These are phyloP conservation scores for Nemania sp. DNA, from an alignment of 2,329 filamentous ascomycete genomes.

Conservation along the genomic window DNA sequence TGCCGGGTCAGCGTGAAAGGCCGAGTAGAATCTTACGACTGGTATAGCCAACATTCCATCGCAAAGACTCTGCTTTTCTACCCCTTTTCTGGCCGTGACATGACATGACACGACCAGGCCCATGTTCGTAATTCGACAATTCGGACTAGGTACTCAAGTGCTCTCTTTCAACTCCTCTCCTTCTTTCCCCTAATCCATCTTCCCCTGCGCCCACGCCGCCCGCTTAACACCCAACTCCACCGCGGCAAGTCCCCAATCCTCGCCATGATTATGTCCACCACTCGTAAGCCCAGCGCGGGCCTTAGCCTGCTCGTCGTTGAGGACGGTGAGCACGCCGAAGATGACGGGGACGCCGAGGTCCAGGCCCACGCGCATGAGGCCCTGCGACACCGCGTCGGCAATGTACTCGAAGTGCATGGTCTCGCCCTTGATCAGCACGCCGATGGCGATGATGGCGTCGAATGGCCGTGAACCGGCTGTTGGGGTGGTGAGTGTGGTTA, in stretches of 20 bases:
- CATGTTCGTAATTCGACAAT: not conserved
- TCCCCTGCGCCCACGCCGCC: constrained; percentile 77
- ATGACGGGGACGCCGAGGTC: constrained; percentile 88
- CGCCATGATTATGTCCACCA: constrained; percentile 85
- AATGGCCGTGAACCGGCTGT: constrained; percentile 65
- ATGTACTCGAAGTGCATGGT: constrained; percentile 99
- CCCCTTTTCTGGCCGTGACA: too few species aligned
- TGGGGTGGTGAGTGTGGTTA: constrained; percentile 54
- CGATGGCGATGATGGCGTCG: constrained; percentile 92
- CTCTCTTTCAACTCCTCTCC: not conserved
- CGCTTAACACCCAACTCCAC: constrained; percentile 93
- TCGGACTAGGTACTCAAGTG: not conserved
- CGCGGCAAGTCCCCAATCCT: constrained; percentile 93
- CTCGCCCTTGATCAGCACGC: constrained; percentile 96
- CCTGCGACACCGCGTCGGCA: constrained; percentile 84
- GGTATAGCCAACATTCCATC: constrained; percentile 4
- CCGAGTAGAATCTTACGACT: not conserved
- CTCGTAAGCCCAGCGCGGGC: constrained; percentile 75
- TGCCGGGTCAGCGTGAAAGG: too few species aligned
- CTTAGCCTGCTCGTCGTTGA: constrained; percentile 85
- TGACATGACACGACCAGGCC: too few species aligned
- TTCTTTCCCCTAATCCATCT: constrained; percentile 47
- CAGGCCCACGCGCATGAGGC: constrained; percentile 90
- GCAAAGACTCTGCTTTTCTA: too few species aligned
- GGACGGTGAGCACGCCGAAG: constrained; percentile 87